Conservation (phyloP, 495 filamentous ascomycete species). For the Hypoxylon lienhwacheense region DNA sequence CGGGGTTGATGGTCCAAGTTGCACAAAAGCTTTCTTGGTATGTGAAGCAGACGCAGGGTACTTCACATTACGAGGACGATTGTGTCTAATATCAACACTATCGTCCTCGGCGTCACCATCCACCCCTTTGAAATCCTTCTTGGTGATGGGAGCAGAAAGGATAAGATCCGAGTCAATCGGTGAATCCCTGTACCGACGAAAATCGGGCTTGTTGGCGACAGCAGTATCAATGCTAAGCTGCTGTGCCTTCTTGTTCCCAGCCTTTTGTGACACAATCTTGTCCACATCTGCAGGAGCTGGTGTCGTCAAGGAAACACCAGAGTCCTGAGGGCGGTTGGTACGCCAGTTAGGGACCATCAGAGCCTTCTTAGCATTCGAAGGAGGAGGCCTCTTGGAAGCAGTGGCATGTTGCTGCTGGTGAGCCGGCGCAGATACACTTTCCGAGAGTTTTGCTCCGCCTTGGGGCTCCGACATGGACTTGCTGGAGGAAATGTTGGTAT, state of each 20-base stretch:
- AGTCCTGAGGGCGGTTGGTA: background rate
- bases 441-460: background rate
- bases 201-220: background rate
- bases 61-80: background rate
- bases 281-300: slow-evolving; percentile 7
- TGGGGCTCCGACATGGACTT: background rate
- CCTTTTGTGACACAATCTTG: slow-evolving; percentile 7
- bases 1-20: slow-evolving; percentile 3
- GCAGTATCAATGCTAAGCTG: background rate
- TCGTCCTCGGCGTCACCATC: background rate
- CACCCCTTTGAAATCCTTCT: background rate
- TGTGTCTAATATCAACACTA: background rate
- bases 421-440: slow-evolving; percentile 4
- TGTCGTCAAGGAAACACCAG: background rate
- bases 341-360: slow-evolving; percentile 22
- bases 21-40: background rate
- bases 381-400: background rate
- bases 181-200: slow-evolving; percentile 9
- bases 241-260: background rate
- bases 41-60: background rate
- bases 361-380: slow-evolving; percentile 10
- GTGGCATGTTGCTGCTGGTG: background rate
- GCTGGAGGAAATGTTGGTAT: background rate
- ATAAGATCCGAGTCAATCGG: slow-evolving; percentile 27
- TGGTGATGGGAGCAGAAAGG: slow-evolving; percentile 21